These are phyloP conservation scores for Mentha longifolia DNA, from an alignment of 257 asterid species.

Conservation along the genomic window DNA sequence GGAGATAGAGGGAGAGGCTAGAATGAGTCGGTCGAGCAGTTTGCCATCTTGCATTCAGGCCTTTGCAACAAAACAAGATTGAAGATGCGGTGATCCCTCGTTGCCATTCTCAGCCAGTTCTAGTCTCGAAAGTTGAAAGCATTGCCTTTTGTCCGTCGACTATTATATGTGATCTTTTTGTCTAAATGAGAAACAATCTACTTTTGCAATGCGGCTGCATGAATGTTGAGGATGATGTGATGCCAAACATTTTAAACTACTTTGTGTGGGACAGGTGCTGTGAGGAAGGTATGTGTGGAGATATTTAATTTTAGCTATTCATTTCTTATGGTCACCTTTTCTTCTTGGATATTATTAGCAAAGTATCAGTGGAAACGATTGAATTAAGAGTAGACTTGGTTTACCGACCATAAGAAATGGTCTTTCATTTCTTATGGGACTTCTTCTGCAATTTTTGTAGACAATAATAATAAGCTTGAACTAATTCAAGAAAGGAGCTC, in stretches of 20 bases:
- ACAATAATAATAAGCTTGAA: no score
- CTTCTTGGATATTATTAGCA: no score
- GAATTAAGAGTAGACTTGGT: no score
- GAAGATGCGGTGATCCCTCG: constrained; percentile 13
- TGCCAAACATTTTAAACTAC: constrained; percentile 6
- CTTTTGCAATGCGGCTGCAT: constrained; percentile 31
- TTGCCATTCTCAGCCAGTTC: constrained; percentile 20
- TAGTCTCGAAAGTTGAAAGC: constrained; percentile 26
- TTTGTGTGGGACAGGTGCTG: constrained; percentile 5
- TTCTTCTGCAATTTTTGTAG: no score
- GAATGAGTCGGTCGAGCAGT: constrained; percentile 29
- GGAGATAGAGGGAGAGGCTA: constrained; percentile 30
- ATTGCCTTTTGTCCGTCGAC: constrained; percentile 8
- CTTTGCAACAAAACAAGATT: constrained; percentile 7
- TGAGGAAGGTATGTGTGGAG: constrained; percentile 18
- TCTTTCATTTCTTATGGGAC: no score
- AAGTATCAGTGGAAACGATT: no score
- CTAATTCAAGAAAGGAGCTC: not conserved
- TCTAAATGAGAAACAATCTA: constrained; percentile 29
- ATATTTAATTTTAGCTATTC: constrained; percentile 23
- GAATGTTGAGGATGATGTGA: not conserved
- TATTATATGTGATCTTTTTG: constrained; percentile 22
- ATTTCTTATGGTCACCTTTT: constrained; percentile 28
- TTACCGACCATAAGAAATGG: no score
- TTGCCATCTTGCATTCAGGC: constrained; percentile 29